These are phyloP conservation scores for Aspergillus caelatus DNA, from an alignment of 2,329 filamentous ascomycete species.

Conservation along the genomic window DNA sequence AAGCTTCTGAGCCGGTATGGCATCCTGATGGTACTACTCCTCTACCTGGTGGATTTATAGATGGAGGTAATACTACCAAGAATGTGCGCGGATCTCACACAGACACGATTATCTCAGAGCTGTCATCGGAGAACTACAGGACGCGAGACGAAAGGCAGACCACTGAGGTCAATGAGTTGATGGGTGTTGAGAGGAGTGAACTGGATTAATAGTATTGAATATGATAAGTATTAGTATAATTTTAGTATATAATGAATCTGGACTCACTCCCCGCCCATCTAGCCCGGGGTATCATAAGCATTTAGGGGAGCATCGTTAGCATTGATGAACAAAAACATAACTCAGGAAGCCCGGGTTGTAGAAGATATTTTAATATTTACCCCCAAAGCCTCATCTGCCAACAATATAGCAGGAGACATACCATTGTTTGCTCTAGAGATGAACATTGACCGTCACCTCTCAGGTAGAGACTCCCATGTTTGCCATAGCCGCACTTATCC, in stretches of 20 bases:
- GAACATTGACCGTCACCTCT: no score
- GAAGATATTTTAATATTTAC: no score
- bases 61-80: background rate
- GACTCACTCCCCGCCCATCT: no score
- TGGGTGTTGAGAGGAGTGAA: constrained; percentile 7
- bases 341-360: no score
- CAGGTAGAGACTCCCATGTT: no score
- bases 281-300: no score
- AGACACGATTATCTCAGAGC: constrained; percentile 3
- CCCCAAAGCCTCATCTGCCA: no score
- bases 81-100: constrained; percentile 2
- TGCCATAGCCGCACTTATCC: no score
- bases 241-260: background rate
- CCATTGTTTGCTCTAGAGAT: no score
- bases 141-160: background rate
- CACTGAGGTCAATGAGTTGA: constrained; percentile 1
- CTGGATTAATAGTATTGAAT: background rate
- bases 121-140: constrained; percentile 2
- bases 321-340: no score
- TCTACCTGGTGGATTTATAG: background rate
- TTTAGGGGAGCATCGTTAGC: no score
- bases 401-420: no score
- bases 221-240: background rate
- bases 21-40: background rate
- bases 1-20: background rate